Evolutionary conservation across 768 basidiomycete genomes (phyloP).

Genomic region (Amanita thiersii): DNA sequence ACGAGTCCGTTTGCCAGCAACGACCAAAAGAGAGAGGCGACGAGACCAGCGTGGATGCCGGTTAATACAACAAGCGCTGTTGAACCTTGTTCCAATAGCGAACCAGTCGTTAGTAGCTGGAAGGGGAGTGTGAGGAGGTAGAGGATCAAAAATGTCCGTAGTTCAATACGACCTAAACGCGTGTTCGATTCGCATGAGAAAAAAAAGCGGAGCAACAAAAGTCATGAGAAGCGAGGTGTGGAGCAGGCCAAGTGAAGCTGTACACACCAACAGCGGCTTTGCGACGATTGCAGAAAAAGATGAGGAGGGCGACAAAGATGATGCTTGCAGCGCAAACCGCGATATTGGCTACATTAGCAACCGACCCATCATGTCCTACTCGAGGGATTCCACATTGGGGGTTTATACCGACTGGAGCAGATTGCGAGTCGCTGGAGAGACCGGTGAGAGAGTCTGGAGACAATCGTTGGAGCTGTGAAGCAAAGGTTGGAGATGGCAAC

Average conservation of each 20-base stretch:
- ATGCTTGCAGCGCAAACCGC: constrained; percentile 72
- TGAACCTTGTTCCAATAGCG: constrained; percentile 72
- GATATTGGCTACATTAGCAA: constrained; percentile 86
- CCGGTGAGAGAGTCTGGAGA: constrained; percentile 28
- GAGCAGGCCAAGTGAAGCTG: neutral
- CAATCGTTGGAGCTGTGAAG: constrained; percentile 28
- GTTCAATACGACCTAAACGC: constrained; percentile 53
- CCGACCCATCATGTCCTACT: constrained; percentile 44
- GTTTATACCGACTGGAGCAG: constrained; percentile 79
- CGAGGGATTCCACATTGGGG: constrained; percentile 71
- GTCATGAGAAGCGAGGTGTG: neutral
- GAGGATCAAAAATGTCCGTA: constrained; percentile 53
- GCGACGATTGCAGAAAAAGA: constrained; percentile 50
- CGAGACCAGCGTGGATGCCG: constrained; percentile 72
- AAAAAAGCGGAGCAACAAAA: neutral
- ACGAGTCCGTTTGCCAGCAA: constrained; percentile 71
- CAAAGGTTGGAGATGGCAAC: constrained; percentile 14
- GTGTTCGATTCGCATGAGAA: neutral
- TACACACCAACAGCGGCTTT: constrained; percentile 75
- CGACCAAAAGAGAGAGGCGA: constrained; percentile 74
- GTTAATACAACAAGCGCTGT: constrained; percentile 60
- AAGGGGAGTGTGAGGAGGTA: constrained; percentile 71
- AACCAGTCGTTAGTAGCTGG: constrained; percentile 75
- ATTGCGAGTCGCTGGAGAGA: constrained; percentile 30
- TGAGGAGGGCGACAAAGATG: constrained; percentile 47